Evolutionary conservation across 495 filamentous ascomycete genomes (phyloP), one percentile per base, ranked within the genome.

Genomic region (Penicillium crystallinum): DNA sequence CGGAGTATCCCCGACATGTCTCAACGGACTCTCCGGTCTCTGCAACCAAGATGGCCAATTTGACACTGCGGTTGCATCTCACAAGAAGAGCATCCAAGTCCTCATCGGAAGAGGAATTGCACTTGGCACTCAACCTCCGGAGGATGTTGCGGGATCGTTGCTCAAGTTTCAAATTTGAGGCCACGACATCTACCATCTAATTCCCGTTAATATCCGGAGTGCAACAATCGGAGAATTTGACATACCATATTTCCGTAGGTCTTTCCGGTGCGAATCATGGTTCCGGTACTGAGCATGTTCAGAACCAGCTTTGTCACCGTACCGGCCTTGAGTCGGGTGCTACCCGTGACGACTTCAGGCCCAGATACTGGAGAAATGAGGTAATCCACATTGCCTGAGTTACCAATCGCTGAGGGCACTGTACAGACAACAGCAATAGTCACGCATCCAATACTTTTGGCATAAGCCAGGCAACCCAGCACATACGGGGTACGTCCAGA

Each of bases 401-500:
- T 34, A 31, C 54, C 51, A 38, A 70, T 66, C 5, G 54, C 58
- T 0, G 68, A 71, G 10, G 67, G 69, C n/a, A 57, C 52, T 19
- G 62, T 48, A 48, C 69, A 72, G 6, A 58, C 65, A 18, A 73
- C 57, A 3, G 62, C 70, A 21, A 72, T 57, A 2, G 71, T 74
- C 15, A 67, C 41, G 42, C 65, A 68, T 0, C 66, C 69, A 21
- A 66, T 31, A 6, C 49, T 43, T 34, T 70, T 71, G 1, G 63
- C 65, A 50, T 63, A 71, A 1, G 55, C 55, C 25, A 74, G 57
- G 47, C 66, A 64, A 11, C 66, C 69, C 2, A 74, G 46, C 0
- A 73, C 71, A 46, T 72, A 74, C 1, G 71, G 71, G 1, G 70
- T 73, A 11, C 70, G 63, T 0, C 71, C 71, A 0, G 71, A 74